Evolutionary conservation across 2,329 filamentous ascomycete species (phyloP).

Genomic region (Venturia nashicola): DNA sequence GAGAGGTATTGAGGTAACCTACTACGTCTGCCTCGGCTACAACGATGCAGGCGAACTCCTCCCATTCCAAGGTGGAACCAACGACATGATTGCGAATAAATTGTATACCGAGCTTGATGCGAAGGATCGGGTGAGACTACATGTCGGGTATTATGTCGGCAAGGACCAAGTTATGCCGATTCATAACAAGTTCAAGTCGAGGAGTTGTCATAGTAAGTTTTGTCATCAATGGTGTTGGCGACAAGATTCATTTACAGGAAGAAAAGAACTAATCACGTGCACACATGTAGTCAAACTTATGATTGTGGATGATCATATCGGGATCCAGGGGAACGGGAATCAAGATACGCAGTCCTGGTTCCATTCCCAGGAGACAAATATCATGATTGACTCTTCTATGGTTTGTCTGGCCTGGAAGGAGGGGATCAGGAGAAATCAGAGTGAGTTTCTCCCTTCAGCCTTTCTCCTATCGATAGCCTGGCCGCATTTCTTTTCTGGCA

Average conservation of each 20-base stretch:
- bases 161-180: constrained; percentile 62
- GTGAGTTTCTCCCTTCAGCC: constrained; percentile 9
- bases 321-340: constrained; percentile 64
- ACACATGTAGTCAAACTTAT: constrained; percentile 49
- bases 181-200: constrained; percentile 50
- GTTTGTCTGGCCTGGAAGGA: constrained; percentile 54
- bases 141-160: constrained; percentile 58
- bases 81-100: constrained; percentile 54
- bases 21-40: constrained; percentile 66
- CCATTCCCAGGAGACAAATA: constrained; percentile 65
- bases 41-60: constrained; percentile 68
- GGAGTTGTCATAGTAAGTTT: constrained; percentile 49
- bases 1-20: constrained; percentile 54
- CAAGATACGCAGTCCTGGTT: constrained; percentile 74
- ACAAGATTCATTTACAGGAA: neutral
- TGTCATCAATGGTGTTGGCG: neutral
- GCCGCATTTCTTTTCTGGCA: neutral
- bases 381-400: constrained; percentile 54
- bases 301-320: constrained; percentile 57
- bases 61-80: constrained; percentile 62
- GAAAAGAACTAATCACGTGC: neutral
- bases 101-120: constrained; percentile 44
- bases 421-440: constrained; percentile 52
- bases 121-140: constrained; percentile 37
- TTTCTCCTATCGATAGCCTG: neutral